Evolutionary conservation across 306 rosid species (phyloP), one percentile per base, ranked within the genome.

Genomic region (Prunus kanzakura): DNA sequence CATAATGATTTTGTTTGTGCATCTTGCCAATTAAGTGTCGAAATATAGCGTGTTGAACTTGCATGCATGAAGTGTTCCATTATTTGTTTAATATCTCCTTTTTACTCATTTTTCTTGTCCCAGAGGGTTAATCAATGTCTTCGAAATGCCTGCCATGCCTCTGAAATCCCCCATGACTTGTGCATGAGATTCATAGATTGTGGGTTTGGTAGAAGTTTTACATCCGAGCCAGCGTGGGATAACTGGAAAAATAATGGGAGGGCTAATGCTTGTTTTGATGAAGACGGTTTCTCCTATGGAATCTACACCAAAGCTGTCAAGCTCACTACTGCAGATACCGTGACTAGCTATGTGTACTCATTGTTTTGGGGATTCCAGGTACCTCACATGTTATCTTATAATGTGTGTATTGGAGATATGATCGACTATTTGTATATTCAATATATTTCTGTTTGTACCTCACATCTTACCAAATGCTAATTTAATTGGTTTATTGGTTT

Each of bases 281-380:
- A 56, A 49, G 72, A 76, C 22, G 76, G 65, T 67, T 88, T 84
- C 65, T 0, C 14, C 2, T 89, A 86, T 79, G 97, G 97, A 23
- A 88, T 91, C 76, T 91, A 83, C 68, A 16, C 1, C 2, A 84
- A 67, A 73, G 91, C 85, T 52, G 94, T 89, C 76, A 57, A 68
- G 30, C 92, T 91, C 71, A 82, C 86, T 4, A 57, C 87, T 4
- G 4, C 72, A 38, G 60, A 11, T 2, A 77, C 64, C 69, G 62
- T 88, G 16, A 80, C 82, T 8, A 89, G 86, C 88, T 91, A 91
- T 80, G 65, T 81, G 5, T 91, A 83, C 69, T 86, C 94, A 16
- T 71, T 88, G 22, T 91, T 86, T 80, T 89, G 97, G 97, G 97
- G 97, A 75, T 91, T 91, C 78, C 92, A 89, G 94, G 94, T 87